Evolutionary conservation across 805 yeast genomes (phyloP), one percentile per base, ranked within the genome.

Genomic region (Cephaloascus albidus): DNA sequence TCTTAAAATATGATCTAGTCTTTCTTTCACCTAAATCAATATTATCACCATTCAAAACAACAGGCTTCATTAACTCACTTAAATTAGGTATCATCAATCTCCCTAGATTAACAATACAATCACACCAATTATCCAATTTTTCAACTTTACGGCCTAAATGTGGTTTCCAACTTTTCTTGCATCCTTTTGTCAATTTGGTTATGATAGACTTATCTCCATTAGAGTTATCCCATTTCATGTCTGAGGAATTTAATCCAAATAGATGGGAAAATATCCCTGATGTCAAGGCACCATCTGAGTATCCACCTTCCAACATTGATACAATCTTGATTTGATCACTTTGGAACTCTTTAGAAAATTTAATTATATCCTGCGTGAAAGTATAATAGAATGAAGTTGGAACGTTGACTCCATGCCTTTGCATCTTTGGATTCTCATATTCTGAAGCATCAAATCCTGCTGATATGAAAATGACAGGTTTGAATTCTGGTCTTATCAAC

Each of bases 391-490:
- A 85, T 16, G 81, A 73, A 0, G 94, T 84, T 3, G 95, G 95
- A 10, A 85, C 87, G 49, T 81, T 78, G 19, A 82, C 85, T 0
- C 77, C 76, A 54, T 86, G 95, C 39, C 95, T 65, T 57, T 85
- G 95, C 95, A 85, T 86, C 37, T 80, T 74, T n/a, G 76, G 75
- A 42, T 78, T 79, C 53, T 85, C 95, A 55, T 73, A 80, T 53
- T 85, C 95, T 15, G 85, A 78, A 2, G 93, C 94, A 60, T 85
- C 95, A 54, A 85, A 86, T 2, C 95, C 95, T 0, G 95, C 89
- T 35, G 94, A 84, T 1, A 85, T 68, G n/a, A 81, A 70, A 3
- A 86, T 74, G 43, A 85, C 48, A 10, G 73, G 70, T 43, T 63
- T 64, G 49, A 61, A 65, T 5, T 53, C 59, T 4, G 70, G 71